These are phyloP conservation scores for Leishmania turanica DNA, from an alignment of 208 protist species.

Conservation along the genomic window DNA sequence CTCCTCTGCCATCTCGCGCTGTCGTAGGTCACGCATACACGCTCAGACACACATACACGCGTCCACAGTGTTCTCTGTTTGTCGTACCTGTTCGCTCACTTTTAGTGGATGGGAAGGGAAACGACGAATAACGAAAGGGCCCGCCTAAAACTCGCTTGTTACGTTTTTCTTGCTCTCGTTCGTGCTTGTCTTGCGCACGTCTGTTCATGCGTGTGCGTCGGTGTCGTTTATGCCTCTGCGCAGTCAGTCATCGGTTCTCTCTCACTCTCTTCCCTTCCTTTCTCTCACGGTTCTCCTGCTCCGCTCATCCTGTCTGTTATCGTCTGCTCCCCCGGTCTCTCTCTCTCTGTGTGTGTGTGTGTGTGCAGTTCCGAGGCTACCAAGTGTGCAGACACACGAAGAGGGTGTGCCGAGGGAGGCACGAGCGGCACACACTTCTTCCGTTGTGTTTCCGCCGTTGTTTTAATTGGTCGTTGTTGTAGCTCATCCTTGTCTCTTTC, in stretches of 20 bases:
- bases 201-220: background rate
- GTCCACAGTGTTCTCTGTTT: constrained; percentile 12
- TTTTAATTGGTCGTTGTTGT: background rate
- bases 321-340: background rate
- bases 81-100: background rate
- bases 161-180: constrained; percentile 3
- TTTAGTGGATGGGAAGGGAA: background rate
- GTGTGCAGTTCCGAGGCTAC: background rate
- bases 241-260: background rate
- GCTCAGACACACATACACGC: background rate
- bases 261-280: background rate
- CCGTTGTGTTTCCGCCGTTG: background rate
- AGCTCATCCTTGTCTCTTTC: background rate
- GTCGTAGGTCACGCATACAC: background rate
- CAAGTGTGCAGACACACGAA: background rate
- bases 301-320: too few relatives aligned
- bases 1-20: background rate
- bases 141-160: background rate
- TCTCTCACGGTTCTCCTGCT: background rate
- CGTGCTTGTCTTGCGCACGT: background rate
- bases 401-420: background rate
- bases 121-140: background rate
- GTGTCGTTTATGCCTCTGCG: background rate
- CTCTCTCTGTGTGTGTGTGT: too few relatives aligned
- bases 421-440: background rate